Conservation (phyloP, 2,329 filamentous ascomycete species). For the Trichothecium sympodiale region DNA sequence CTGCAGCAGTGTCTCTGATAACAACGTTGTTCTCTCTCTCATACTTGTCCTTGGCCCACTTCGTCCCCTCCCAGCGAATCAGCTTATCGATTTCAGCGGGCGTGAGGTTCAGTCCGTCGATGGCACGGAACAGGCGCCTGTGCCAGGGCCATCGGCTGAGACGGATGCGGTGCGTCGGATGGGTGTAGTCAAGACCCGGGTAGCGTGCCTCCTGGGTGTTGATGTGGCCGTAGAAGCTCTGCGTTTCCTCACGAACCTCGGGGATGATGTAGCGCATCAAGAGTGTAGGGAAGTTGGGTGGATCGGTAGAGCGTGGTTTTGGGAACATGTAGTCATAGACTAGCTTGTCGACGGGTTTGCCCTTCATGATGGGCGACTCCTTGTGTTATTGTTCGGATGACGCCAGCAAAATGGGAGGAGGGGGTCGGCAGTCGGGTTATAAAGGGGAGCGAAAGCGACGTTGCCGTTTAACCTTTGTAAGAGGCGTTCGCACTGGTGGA, state of each 20-base stretch:
- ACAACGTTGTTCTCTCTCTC: conserved; percentile 62
- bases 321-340: conserved; percentile 68
- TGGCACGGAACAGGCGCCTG: conserved; percentile 62
- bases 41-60: conserved; percentile 72
- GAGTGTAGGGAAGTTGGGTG: conserved; percentile 58
- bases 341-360: conserved; percentile 57
- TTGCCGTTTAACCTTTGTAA: too few relatives aligned
- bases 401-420: too few relatives aligned
- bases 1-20: conserved; percentile 56
- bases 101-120: conserved; percentile 59
- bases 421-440: too few relatives aligned
- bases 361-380: conserved; percentile 48
- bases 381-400: too few relatives aligned
- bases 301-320: conserved; percentile 54
- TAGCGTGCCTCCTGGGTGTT: conserved; percentile 74
- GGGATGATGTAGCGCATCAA: conserved; percentile 61
- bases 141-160: conserved; percentile 70
- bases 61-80: conserved; percentile 75
- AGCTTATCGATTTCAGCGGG: conserved; percentile 57
- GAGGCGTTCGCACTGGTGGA: too few relatives aligned
- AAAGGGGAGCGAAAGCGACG: too few relatives aligned
- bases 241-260: conserved; percentile 70
- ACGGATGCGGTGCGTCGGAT: conserved; percentile 64
- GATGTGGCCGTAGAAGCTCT: conserved; percentile 68
- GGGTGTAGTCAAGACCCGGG: conserved; percentile 68